phyloP scores from a whole-genome alignment of 805 yeast species.

The Myxozyma kluyveri region DNA sequence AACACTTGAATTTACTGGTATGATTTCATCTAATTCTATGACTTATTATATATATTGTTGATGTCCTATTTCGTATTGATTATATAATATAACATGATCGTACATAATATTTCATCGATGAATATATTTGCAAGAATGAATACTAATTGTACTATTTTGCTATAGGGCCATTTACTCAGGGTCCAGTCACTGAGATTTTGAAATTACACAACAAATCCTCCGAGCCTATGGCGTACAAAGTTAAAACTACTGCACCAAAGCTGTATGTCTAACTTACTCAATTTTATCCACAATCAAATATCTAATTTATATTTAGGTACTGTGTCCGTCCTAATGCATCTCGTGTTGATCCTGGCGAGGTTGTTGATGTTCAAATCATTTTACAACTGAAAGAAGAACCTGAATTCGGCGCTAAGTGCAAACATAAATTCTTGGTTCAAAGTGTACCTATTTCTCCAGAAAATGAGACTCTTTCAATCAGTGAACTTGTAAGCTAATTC shows the following conservation, averaged over 20 bases:
- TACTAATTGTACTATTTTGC: not conserved
- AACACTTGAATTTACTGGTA: conserved; percentile 73
- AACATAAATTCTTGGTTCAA: conserved; percentile 89
- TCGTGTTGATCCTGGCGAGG: conserved; percentile 68
- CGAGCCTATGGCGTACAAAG: conserved; percentile 78
- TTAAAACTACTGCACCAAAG: conserved; percentile 97
- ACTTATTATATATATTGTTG: too few species aligned
- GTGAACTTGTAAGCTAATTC: conserved; percentile 15
- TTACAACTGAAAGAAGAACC: conserved; percentile 82
- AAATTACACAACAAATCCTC: conserved; percentile 57
- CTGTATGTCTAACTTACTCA: conserved; percentile 41
- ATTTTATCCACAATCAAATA: not conserved
- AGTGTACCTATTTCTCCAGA: conserved; percentile 62
- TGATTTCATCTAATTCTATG: too few species aligned
- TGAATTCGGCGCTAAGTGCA: conserved; percentile 68
- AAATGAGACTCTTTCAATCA: conserved; percentile 14
- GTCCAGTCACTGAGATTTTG: conserved; percentile 65
- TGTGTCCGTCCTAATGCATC: conserved; percentile 97
- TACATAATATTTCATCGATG: not conserved
- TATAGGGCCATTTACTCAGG: conserved; percentile 69
- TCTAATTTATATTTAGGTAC: conserved; percentile 41
- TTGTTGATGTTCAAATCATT: conserved; percentile 71
- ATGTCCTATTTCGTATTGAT: too few species aligned
- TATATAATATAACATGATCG: too few species aligned
- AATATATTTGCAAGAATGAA: not conserved